Evolutionary conservation across 345 rosid genomes (phyloP).

Genomic region (Gossypium rotundifolium): DNA sequence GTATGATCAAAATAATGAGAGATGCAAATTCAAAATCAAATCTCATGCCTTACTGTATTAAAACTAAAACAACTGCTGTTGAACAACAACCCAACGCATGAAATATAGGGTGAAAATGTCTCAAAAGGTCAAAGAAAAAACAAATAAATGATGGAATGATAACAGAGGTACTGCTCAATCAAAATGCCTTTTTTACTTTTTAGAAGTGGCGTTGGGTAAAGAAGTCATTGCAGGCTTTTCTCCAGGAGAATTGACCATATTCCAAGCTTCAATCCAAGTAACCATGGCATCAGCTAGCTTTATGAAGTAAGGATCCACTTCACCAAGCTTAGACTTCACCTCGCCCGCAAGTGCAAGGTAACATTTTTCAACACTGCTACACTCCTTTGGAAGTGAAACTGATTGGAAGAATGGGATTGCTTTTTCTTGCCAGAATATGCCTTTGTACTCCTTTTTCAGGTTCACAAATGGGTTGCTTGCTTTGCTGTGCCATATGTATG

Average conservation of each 20-base stretch:
- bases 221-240: conserved; percentile 13
- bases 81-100: too few relatives aligned
- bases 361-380: conserved; percentile 73
- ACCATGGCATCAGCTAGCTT: conserved; percentile 87
- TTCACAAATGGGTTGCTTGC: conserved; percentile 91
- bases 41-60: too few relatives aligned
- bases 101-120: too few relatives aligned
- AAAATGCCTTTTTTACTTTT: conserved; percentile 2
- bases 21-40: too few relatives aligned
- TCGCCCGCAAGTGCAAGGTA: conserved; percentile 66
- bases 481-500: conserved; percentile 92
- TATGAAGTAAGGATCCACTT: conserved; percentile 64
- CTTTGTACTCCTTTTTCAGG: conserved; percentile 83
- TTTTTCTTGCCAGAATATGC: conserved; percentile 92
- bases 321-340: conserved; percentile 63
- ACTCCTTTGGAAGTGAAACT: conserved; percentile 62
- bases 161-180: too few relatives aligned
- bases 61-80: too few relatives aligned
- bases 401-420: conserved; percentile 84
- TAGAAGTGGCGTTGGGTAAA: conserved; percentile 20
- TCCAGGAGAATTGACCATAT: conserved; percentile 63
- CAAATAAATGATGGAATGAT: too few relatives aligned
- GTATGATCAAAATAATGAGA: too few relatives aligned
- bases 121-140: too few relatives aligned
- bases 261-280: conserved; percentile 97